phyloP scores from a whole-genome alignment of 139 green algal species.

The Chlorella vulgaris region DNA sequence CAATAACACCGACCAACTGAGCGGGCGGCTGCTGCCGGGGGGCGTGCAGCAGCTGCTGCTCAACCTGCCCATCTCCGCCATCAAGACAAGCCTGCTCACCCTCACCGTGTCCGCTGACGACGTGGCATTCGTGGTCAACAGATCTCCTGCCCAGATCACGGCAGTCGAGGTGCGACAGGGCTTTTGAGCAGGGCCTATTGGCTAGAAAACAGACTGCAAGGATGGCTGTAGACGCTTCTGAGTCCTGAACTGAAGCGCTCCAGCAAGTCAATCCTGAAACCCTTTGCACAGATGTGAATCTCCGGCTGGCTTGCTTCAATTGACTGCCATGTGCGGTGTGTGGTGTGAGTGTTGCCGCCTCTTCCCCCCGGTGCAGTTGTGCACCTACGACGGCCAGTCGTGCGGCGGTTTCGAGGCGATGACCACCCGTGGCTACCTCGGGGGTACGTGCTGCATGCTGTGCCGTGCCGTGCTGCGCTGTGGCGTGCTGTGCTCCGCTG shows the following conservation, averaged over 20 bases:
- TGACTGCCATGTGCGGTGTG: conserved; percentile 28
- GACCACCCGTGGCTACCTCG: conserved; percentile 64
- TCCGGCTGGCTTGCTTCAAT: no score
- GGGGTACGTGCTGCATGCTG: conserved; percentile 8
- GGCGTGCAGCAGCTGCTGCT: conserved; percentile 39
- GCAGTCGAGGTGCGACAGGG: conserved; percentile 18
- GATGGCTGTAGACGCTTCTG: not conserved
- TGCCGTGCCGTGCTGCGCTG: not conserved
- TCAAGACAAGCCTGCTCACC: conserved; percentile 66
- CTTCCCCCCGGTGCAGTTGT: conserved; percentile 43
- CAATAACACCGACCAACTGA: conserved; percentile 27
- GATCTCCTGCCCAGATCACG: conserved; percentile 67
- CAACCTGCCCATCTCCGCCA: conserved; percentile 61
- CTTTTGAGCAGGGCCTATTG: no score
- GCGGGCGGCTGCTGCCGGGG: not conserved
- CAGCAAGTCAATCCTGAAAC: no score
- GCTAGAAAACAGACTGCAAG: not conserved
- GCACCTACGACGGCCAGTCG: conserved; percentile 46
- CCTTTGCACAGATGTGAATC: no score
- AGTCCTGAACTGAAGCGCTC: no score
- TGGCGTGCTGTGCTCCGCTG: not conserved
- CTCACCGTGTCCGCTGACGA: conserved; percentile 67
- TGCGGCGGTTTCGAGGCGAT: conserved; percentile 80
- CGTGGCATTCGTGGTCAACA: conserved; percentile 67
- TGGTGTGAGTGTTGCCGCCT: not conserved